Evolutionary conservation across 139 green algal genomes (phyloP), one percentile per base, ranked within the genome.

Genomic region (Chlorella sp.): DNA sequence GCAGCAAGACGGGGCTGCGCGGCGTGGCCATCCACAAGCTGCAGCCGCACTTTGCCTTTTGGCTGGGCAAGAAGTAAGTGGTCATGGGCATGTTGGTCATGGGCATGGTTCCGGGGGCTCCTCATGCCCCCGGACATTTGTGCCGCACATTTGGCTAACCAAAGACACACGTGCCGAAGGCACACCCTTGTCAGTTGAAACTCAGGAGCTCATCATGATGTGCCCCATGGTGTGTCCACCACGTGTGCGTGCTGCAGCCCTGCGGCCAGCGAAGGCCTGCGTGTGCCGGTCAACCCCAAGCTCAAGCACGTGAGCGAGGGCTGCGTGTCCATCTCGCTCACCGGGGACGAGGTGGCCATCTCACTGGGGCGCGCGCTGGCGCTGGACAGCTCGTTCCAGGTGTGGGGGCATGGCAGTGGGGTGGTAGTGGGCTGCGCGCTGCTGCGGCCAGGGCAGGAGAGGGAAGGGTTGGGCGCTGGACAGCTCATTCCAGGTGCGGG

Each of bases 381-480:
- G 1, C 49, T 93, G 69, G 88, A 93, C 70, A 71, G 70, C 2
- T 86, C 76, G 0, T 79, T 91, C 72, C 88, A 93, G 83, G 86
- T 23, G n/a, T n/a, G n/a, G n/a, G n/a, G n/a, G n/a, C n/a, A n/a
- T n/a, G n/a, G n/a, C n/a, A n/a, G 27, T 36, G 31, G 17, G 27
- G 5, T 62, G 24, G 5, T 2, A 20, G 27, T 49, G 3, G 14
- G 1, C 27, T 62, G n/a, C n/a, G 2, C 29, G 36, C 17, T 20
- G 22, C 55, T 6, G 50, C 4, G 22, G 26, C 23, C 10, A 35
- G 3, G 10, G 31, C 31, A 69, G 5, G 62, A 4, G 17, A 17
- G 42, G 17, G 42, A 55, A 55, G 10, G 10, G 10, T 24, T 24
- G 10, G 17, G 42, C 10, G 10, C 10, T 10, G 42, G 42, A 17